Conservation (phyloP, 441 rosid genomes). For the Euphorbia neoarborescens region DNA sequence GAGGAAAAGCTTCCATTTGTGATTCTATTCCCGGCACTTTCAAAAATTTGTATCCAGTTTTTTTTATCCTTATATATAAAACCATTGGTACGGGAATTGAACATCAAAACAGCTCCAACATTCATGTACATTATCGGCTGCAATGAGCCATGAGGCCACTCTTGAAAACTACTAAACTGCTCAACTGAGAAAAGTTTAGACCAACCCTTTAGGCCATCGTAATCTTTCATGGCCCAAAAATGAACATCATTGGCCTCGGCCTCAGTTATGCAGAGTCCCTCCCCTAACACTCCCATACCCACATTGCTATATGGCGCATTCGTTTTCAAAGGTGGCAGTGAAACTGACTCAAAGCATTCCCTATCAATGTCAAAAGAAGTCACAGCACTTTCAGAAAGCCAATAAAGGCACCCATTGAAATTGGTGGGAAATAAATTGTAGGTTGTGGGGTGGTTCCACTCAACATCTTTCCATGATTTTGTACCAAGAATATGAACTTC, state of each 20-base stretch:
- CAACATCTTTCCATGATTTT: background rate
- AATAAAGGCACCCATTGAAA: background rate
- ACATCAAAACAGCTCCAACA: background rate
- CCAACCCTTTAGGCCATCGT: background rate
- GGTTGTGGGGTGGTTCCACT: no score
- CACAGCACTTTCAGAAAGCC: background rate
- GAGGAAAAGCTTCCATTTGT: background rate
- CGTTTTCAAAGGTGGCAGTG: background rate
- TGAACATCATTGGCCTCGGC: background rate
- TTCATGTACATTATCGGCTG: background rate
- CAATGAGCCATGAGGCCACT: background rate
- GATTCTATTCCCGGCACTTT: background rate
- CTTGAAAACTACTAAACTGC: no score
- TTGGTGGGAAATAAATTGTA: background rate
- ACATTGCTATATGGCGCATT: no score
- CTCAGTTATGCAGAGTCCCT: background rate
- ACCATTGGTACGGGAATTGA: background rate
- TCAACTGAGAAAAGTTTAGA: background rate
- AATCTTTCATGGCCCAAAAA: background rate
- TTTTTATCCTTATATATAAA: background rate
- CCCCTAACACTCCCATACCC: background rate
- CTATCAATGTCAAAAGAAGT: background rate
- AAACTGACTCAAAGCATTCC: background rate
- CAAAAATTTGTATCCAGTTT: background rate
- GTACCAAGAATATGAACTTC: background rate